phyloP scores from a whole-genome alignment of 257 asterid species.

The Forsythia viridissima region DNA sequence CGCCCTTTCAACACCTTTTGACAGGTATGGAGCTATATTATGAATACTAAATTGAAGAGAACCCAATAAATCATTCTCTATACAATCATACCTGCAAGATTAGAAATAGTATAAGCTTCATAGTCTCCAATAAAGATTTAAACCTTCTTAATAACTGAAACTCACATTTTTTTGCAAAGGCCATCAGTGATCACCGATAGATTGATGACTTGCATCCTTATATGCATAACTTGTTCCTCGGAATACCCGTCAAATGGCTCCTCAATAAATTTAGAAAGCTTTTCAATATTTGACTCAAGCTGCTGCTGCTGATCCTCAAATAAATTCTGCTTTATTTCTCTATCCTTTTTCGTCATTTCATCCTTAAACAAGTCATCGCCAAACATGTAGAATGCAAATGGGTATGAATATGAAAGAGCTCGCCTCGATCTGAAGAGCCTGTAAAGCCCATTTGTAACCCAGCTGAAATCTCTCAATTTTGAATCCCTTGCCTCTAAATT shows the following conservation, averaged over 20 bases:
- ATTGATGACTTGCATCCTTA: constrained; percentile 83
- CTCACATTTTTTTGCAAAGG: constrained; percentile 85
- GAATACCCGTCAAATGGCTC: constrained; percentile 71
- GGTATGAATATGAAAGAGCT: constrained; percentile 87
- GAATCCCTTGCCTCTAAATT: constrained; percentile 63
- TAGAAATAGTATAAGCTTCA: constrained; percentile 28
- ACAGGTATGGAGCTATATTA: constrained; percentile 75
- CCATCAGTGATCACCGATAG: constrained; percentile 68
- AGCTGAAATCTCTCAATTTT: constrained; percentile 72
- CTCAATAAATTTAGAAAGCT: constrained; percentile 79
- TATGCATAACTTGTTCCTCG: constrained; percentile 51
- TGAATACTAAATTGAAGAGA: constrained; percentile 62
- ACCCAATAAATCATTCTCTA: constrained; percentile 79
- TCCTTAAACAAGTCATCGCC: constrained; percentile 78
- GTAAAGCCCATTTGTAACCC: constrained; percentile 81
- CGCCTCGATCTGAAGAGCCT: constrained; percentile 91
- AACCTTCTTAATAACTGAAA: constrained; percentile 1
- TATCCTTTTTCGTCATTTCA: constrained; percentile 71
- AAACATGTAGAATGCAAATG: constrained; percentile 95
- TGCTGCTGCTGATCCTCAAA: constrained; percentile 99
- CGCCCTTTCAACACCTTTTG: constrained; percentile 85
- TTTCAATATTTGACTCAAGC: constrained; percentile 94
- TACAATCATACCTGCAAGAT: constrained; percentile 78
- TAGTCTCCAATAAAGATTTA: not conserved
- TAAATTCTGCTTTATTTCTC: constrained; percentile 71